Percentiles rank a stretch among this genome's conserved stretches.
These are phyloP conservation scores for Brassica hybrid DNA, from an alignment of 441 rosid species.

Conservation along the genomic window DNA sequence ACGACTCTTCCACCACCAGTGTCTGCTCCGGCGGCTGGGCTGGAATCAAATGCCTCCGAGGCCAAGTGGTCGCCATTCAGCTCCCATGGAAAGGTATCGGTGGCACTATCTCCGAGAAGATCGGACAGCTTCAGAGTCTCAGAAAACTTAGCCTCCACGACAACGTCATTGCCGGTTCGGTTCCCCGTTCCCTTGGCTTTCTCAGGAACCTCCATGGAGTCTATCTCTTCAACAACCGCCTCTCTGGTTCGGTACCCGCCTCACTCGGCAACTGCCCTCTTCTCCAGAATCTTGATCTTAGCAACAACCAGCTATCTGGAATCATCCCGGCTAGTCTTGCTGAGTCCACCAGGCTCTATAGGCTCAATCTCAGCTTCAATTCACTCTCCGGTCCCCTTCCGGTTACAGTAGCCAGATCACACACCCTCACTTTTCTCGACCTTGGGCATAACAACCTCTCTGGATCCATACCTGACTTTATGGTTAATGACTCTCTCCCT, in stretches of 20 bases:
- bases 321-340: constrained; percentile 58
- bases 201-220: constrained; percentile 65
- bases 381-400: constrained; percentile 59
- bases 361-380: constrained; percentile 70
- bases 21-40: constrained; percentile 72
- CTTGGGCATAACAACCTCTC: constrained; percentile 65
- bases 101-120: constrained; percentile 66
- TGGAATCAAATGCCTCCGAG: constrained; percentile 70
- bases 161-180: constrained; percentile 54
- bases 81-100: constrained; percentile 71
- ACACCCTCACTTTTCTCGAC: constrained; percentile 60
- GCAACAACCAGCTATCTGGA: constrained; percentile 59
- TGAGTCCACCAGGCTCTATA: constrained; percentile 55
- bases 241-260: constrained; percentile 67
- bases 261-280: constrained; percentile 57
- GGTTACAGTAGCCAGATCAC: constrained; percentile 44
- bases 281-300: constrained; percentile 66
- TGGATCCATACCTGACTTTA: constrained; percentile 55
- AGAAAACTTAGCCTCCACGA: constrained; percentile 71
- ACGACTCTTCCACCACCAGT: constrained; percentile 45
- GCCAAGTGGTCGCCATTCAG: constrained; percentile 68
- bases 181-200: constrained; percentile 67
- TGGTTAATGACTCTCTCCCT: constrained; percentile 45
- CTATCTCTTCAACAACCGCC: constrained; percentile 70
- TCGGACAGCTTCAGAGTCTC: constrained; percentile 62